Conservation (phyloP, 176 grass and related monocot species). For the Hyparrhenia diplandra region DNA sequence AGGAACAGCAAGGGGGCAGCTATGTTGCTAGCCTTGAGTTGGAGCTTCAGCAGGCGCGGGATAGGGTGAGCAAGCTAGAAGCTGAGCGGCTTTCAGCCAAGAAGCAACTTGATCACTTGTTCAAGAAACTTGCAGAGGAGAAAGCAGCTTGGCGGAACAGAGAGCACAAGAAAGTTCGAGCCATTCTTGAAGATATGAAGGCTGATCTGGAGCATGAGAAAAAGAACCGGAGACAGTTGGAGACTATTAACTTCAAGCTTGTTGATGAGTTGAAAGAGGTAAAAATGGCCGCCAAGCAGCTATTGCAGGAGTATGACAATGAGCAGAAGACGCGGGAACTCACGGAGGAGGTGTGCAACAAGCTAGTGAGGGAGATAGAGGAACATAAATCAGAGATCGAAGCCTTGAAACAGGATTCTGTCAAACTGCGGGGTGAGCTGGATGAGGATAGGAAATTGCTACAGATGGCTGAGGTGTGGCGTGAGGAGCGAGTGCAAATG, state of each 20-base stretch:
- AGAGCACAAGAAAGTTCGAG: slow-evolving; percentile 79
- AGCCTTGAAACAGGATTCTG: slow-evolving; percentile 50
- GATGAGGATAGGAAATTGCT: slow-evolving; percentile 83
- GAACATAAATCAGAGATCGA: slow-evolving; percentile 82
- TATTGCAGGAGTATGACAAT: slow-evolving; percentile 79
- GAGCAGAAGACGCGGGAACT: slow-evolving; percentile 73
- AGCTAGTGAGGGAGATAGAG: slow-evolving; percentile 78
- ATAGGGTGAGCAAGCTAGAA: slow-evolving; percentile 61
- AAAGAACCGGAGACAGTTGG: slow-evolving; percentile 56
- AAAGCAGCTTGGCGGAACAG: slow-evolving; percentile 78
- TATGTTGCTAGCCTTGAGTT: slow-evolving; percentile 53
- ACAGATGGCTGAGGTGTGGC: slow-evolving; percentile 98
- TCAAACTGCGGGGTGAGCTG: slow-evolving; percentile 62
- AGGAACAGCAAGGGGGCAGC: slow-evolving; percentile 39
- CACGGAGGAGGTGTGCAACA: slow-evolving; percentile 81
- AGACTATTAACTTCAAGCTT: slow-evolving; percentile 80
- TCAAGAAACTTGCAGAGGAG: slow-evolving; percentile 75
- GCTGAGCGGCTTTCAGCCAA: slow-evolving; percentile 64
- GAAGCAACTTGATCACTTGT: slow-evolving; percentile 78
- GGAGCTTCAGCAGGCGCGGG: slow-evolving; percentile 58
- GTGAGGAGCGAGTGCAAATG: slow-evolving; percentile 94
- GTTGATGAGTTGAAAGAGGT: slow-evolving; percentile 75
- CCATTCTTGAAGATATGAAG: slow-evolving; percentile 81
- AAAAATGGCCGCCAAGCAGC: slow-evolving; percentile 57
- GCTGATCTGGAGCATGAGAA: slow-evolving; percentile 83